Base-by-base conservation (phyloP, 202 grass and related monocot species). In the Panicum virgatum region DNA sequence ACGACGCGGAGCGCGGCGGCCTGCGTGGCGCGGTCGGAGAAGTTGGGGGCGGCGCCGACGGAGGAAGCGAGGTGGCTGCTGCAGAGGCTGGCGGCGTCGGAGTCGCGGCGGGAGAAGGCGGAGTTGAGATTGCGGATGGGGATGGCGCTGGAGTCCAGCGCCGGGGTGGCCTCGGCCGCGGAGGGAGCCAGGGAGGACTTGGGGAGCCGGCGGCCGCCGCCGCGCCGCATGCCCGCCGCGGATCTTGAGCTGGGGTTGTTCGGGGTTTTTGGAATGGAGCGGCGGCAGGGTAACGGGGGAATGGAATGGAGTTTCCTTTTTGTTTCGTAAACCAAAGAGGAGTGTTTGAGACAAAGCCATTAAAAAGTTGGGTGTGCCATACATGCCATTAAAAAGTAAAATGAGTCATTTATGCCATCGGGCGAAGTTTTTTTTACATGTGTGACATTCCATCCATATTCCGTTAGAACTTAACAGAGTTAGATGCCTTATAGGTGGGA, bases 71-170 rank as follows among this genome's bases (percentile, higher is more conserved):
- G 82, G 5, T 81, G 83, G 81, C 88, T 91, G 81, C 90, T 92
- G 84, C 90, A 85, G 19, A 91, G 79, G 76, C 92, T 98, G 63
- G 45, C 71, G 15, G 62, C 92, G 56, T 90, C 95, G 40, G 95
- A 98, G 78, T 98, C 92, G 43, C 92, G 95, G 65, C 86, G 88
- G 63, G 86, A 87, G 90, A 92, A 92, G 63, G 89, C 86, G 45
- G 73, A 68, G 51, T 80, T 73, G n/a, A 93, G 83, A 79, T 97
- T 89, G 37, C 75, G 69, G 75, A 83, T 62, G 13, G 84, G 63
- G 75, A 83, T 62, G 13, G 84, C 11, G 60, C 54, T 72, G 14
- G 56, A n/a, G 36, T 84, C 66, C 54, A 59, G 15, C 73, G 44
- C 44, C 2, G 77, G 39, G 42, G 75, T 82, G 65, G 42, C 44